Percentiles rank a stretch among this genome's conserved stretches.
Evolutionary conservation across 257 asterid genomes (phyloP).

Genomic region (Fraxinus pennsylvanica): DNA sequence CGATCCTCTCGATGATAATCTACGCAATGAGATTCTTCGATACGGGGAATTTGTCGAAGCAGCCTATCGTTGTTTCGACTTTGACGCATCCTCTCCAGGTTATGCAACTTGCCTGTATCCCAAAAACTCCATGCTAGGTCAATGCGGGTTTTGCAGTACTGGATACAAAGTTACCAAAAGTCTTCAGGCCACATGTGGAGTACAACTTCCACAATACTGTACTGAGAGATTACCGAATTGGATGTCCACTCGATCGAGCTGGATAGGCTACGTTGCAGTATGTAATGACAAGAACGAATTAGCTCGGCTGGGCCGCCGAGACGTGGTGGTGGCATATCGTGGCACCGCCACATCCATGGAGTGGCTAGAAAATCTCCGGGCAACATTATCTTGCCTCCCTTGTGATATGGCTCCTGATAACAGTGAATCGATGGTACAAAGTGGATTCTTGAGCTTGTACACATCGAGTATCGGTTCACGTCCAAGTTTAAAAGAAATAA

Average conservation of each 20-base stretch:
- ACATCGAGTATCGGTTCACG: slow-evolving; percentile 37
- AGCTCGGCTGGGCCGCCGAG: slow-evolving; percentile 71
- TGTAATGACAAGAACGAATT: slow-evolving; percentile 64
- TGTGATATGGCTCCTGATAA: slow-evolving; percentile 47
- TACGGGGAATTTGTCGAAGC: slow-evolving; percentile 86
- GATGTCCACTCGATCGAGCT: slow-evolving; percentile 63
- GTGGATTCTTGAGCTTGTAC: slow-evolving; percentile 81
- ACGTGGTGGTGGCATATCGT: slow-evolving; percentile 78
- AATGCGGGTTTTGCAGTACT: slow-evolving; percentile 36
- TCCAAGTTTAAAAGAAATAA: slow-evolving; percentile 45
- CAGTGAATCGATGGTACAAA: slow-evolving; percentile 62
- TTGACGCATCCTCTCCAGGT: slow-evolving; percentile 57
- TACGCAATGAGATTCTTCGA: slow-evolving; percentile 67
- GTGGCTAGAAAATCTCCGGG: slow-evolving; percentile 87
- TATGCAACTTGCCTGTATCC: slow-evolving; percentile 54
- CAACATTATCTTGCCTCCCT: slow-evolving; percentile 49
- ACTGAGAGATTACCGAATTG: slow-evolving; percentile 44
- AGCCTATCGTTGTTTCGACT: slow-evolving; percentile 70
- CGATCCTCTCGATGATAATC: slow-evolving; percentile 77
- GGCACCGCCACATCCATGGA: slow-evolving; percentile 87
- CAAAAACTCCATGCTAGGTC: slow-evolving; percentile 34
- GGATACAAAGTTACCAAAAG: slow-evolving; percentile 54
- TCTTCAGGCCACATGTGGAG: slow-evolving; percentile 77
- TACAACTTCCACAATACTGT: slow-evolving; percentile 59
- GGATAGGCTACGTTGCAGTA: slow-evolving; percentile 93